Base-by-base conservation (phyloP, 1,284 basidiomycete species). In the Moesziomyces aphidis region DNA sequence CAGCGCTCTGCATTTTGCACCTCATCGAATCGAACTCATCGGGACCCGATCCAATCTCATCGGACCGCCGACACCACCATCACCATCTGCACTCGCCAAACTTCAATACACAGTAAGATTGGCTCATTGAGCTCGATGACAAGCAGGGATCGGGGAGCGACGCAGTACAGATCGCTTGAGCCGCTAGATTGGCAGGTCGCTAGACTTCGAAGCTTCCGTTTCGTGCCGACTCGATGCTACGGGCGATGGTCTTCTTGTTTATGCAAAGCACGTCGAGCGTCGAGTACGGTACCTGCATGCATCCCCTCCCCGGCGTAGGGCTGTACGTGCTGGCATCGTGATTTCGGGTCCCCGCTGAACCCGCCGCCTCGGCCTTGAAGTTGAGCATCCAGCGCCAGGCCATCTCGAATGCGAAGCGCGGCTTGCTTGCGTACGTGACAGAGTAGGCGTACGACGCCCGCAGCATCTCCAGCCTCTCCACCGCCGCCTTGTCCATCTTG, bases 391-490 rank as follows among this genome's bases (percentile, higher is more conserved):
- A 73, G 2, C 46, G 26, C 61, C 65, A 73, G 1, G 57, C 71
- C 61, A 73, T 64, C 51, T 73, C 65, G 47, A 73, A 73, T 5
- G 61, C 61, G 45, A 73, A 73, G 15, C 51, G 53, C 15, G 65
- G 65, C 43, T 55, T 54, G 17, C 39, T 23, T 1, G 28, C 6
- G 43, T 68, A 73, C 10, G 65, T 61, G 31, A 61, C 43, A 24
- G 57, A 64, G 39, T 73, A 73, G 4, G 71, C 58, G 31, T 69
- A 73, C 45, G 71, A 68, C 1, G 71, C 65, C 4, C 71, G 61
- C 28, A 73, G 50, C n/a, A 24, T 28, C 17, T 23, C 61, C 3
- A 73, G 58, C 31, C 59, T 34, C 10, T 52, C 51, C 11, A 64
- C 47, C 28, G 57, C 55, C 11, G 31, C 21, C 22, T 34, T 7